Conservation (phyloP, 352 stramenopile species). For the Globisporangium cederbergense region DNA sequence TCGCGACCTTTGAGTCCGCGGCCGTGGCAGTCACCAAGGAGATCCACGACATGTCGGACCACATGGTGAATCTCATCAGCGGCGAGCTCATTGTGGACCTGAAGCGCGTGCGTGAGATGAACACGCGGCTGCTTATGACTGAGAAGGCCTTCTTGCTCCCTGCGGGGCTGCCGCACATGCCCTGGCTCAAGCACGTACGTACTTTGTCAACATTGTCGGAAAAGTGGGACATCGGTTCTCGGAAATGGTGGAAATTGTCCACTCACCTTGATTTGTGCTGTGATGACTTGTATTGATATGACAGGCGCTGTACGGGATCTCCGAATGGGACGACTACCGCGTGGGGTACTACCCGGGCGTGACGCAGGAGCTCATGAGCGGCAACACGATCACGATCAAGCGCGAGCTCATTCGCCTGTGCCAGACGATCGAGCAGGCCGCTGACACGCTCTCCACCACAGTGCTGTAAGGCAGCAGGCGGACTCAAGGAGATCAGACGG, state of each 20-base stretch:
- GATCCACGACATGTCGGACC: slow-evolving; percentile 53
- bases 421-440: slow-evolving; percentile 74
- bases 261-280: background rate
- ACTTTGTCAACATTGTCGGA: background rate
- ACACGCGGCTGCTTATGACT: slow-evolving; percentile 79
- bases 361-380: slow-evolving; percentile 64
- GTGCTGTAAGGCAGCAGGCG: slow-evolving; percentile 25
- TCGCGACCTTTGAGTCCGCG: slow-evolving; percentile 56
- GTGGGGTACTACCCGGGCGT: slow-evolving; percentile 72
- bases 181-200: slow-evolving; percentile 83
- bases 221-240: background rate
- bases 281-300: background rate
- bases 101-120: slow-evolving; percentile 79
- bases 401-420: slow-evolving; percentile 75
- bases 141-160: slow-evolving; percentile 79
- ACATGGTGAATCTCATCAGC: slow-evolving; percentile 57
- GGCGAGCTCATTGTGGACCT: slow-evolving; percentile 66
- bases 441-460: slow-evolving; percentile 62
- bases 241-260: background rate
- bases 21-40: slow-evolving; percentile 49
- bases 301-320: slow-evolving; percentile 78
- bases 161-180: slow-evolving; percentile 58
- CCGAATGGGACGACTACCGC: slow-evolving; percentile 79
- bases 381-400: slow-evolving; percentile 71
- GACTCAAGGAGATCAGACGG: too few species aligned